Evolutionary conservation across 2,329 filamentous ascomycete genomes (phyloP), one percentile per base, ranked within the genome.

Genomic region (Tolypocladium ophioglossoides): DNA sequence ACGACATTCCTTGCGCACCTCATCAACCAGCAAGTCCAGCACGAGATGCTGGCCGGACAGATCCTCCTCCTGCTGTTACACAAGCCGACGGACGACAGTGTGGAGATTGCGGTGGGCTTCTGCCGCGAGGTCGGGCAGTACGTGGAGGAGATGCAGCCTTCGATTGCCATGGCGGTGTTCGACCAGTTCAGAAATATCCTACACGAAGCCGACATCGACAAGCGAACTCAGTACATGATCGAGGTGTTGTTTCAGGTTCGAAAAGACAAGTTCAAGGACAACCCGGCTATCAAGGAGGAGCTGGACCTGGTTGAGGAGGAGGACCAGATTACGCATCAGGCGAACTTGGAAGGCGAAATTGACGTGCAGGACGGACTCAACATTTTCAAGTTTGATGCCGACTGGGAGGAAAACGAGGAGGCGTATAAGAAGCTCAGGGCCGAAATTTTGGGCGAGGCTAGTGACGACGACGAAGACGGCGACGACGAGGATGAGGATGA

Each of bases 171-270:
- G 60, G 88, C 87, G 27, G 90, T 99, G 9, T 99, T 95, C 66
- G 94, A 99, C 65, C 91, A 96, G 69, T 95, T 99, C 75, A 79
- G 94, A 62, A 92, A 87, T 63, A 96, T 97, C 59, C 76, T 99
- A 10, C 92, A 99, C 73, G 94, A 99, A 70, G 91, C 91, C 47
- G 91, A 94, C 66, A 96, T 99, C 68, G 92, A 97, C 67, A 96
- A 96, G 77, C 82, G 94, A 59, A 91, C 92, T n/a, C 94, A 99
- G 72, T 99, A 97, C 72, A 96, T 96, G 89, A 92, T 99, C 55
- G 94, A 99, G 70, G 94, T 97, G 7, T 74, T 99, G 46, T 99
- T 99, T 69, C 91, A 99, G 73, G 87, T 96, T 54, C 83, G 94
- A 59, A 96, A 96, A 72, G 92, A 97, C 72, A 87, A 87, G 64